A percentile compares a stretch with the other conserved stretches of the same genome.
Evolutionary conservation across 345 rosid species (phyloP).

Genomic region (Odontarrhena argentea): DNA sequence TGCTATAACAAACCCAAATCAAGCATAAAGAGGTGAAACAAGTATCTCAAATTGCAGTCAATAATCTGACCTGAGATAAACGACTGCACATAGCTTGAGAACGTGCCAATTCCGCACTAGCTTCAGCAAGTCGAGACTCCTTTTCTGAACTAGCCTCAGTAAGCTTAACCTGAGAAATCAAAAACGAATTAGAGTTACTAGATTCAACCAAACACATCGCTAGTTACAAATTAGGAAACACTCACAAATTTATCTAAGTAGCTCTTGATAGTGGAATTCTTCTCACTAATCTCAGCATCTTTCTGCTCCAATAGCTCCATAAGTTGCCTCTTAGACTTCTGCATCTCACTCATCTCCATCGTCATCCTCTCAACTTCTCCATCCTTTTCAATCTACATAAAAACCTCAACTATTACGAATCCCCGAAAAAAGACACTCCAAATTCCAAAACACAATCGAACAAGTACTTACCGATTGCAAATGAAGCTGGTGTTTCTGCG

Average conservation of each 20-base stretch:
- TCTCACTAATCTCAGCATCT: constrained; percentile 78
- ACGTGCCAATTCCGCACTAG: constrained; percentile 69
- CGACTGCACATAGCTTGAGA: constrained; percentile 66
- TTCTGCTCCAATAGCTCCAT: constrained; percentile 81
- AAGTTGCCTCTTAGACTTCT: constrained; percentile 84
- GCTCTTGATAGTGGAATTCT: constrained; percentile 63
- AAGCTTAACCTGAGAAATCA: constrained; percentile 58
- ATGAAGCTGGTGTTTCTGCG: constrained; percentile 84
- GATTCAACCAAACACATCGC: not conserved
- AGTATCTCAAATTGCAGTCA: not conserved
- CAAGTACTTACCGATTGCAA: constrained; percentile 55
- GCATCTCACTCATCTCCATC: constrained; percentile 68
- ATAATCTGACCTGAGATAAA: constrained; percentile 77
- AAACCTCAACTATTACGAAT: not conserved
- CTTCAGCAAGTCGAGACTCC: constrained; percentile 69
- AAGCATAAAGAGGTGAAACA: not conserved
- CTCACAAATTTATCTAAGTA: constrained; percentile 87
- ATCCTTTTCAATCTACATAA: constrained; percentile 76
- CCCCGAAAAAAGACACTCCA: not conserved
- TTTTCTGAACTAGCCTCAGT: constrained; percentile 62
- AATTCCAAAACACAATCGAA: not conserved
- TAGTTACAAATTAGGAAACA: not conserved
- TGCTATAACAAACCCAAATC: not conserved
- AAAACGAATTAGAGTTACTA: constrained; percentile 17
- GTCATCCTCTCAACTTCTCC: constrained; percentile 78